Evolutionary conservation across 768 basidiomycete genomes (phyloP).

Genomic region (Baorangia bicolor): DNA sequence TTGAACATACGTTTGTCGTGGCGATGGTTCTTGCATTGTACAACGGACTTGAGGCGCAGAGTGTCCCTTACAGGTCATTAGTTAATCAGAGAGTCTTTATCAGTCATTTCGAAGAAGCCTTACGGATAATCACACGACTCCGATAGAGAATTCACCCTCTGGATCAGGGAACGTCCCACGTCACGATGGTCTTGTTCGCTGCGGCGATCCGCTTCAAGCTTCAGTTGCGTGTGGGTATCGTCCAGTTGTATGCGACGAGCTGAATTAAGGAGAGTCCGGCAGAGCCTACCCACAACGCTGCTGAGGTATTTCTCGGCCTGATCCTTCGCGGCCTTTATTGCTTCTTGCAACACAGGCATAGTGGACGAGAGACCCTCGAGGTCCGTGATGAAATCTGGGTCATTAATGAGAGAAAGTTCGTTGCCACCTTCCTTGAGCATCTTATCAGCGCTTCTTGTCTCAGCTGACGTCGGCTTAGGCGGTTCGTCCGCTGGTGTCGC

Average conservation of each 20-base stretch:
- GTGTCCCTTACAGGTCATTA: conserved; percentile 10
- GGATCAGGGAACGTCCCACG: conserved; percentile 8
- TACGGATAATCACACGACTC: conserved; percentile 18
- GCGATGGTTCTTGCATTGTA: not conserved
- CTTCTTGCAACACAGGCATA: conserved; percentile 20
- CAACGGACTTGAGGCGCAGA: conserved; percentile 12
- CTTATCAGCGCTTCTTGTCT: conserved; percentile 14
- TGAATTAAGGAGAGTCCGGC: conserved; percentile 9
- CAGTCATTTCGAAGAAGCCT: not conserved
- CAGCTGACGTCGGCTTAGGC: conserved; percentile 10
- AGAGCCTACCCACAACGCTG: conserved; percentile 17
- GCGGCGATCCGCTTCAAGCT: conserved; percentile 9
- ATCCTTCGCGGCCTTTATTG: conserved; percentile 6
- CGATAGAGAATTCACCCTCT: conserved; percentile 20
- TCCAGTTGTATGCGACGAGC: conserved; percentile 18
- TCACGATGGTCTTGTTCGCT: conserved; percentile 20
- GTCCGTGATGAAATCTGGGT: conserved; percentile 24
- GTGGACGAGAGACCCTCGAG: conserved; percentile 14
- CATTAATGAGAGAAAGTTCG: conserved; percentile 19
- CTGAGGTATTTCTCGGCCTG: conserved; percentile 22
- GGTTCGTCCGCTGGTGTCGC: not conserved
- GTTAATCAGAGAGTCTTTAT: not conserved
- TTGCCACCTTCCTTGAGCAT: conserved; percentile 24
- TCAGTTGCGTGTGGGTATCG: conserved; percentile 13
- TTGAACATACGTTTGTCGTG: conserved; percentile 5